Percentiles rank a stretch among this genome's conserved stretches.
These are phyloP conservation scores for Gastrodia elata DNA, from an alignment of 106 monocot species.

Conservation along the genomic window DNA sequence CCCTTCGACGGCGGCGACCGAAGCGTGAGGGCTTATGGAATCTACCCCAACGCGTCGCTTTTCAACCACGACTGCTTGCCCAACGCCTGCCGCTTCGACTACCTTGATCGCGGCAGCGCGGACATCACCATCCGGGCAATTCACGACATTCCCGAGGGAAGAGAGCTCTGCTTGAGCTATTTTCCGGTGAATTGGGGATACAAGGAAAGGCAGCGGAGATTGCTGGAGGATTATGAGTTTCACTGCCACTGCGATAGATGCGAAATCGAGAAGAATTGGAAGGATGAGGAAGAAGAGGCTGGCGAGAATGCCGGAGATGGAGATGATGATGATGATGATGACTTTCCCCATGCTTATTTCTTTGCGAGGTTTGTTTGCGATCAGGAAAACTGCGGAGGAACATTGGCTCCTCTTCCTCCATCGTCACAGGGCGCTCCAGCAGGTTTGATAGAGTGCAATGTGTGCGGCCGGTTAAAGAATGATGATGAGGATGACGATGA, in stretches of 20 bases:
- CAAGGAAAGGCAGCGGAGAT: conserved; percentile 60
- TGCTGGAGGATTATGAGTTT: conserved; percentile 75
- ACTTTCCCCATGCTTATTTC: conserved; percentile 80
- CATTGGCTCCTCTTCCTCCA: conserved; percentile 71
- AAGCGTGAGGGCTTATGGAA: conserved; percentile 51
- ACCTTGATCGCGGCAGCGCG: conserved; percentile 44
- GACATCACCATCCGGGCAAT: conserved; percentile 62
- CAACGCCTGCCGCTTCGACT: conserved; percentile 85
- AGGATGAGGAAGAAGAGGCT: conserved; percentile 37
- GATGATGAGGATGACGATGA: conserved; percentile 12
- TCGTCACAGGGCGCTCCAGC: conserved; percentile 26
- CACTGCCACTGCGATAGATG: conserved; percentile 76
- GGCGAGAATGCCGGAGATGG: conserved; percentile 17
- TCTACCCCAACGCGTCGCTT: conserved; percentile 64
- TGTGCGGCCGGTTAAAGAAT: conserved; percentile 49
- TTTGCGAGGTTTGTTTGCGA: conserved; percentile 73
- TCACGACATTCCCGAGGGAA: conserved; percentile 61
- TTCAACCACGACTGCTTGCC: conserved; percentile 94
- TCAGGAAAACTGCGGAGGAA: conserved; percentile 69
- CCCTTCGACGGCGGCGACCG: conserved; percentile 20
- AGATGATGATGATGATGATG: conserved; percentile 11
- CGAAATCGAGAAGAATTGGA: conserved; percentile 70
- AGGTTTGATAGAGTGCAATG: conserved; percentile 80
- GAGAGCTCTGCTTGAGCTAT: conserved; percentile 87
- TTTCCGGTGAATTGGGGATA: conserved; percentile 75